Conservation (phyloP, 2,329 filamentous ascomycete genomes). For the Diaporthe citriasiana region DNA sequence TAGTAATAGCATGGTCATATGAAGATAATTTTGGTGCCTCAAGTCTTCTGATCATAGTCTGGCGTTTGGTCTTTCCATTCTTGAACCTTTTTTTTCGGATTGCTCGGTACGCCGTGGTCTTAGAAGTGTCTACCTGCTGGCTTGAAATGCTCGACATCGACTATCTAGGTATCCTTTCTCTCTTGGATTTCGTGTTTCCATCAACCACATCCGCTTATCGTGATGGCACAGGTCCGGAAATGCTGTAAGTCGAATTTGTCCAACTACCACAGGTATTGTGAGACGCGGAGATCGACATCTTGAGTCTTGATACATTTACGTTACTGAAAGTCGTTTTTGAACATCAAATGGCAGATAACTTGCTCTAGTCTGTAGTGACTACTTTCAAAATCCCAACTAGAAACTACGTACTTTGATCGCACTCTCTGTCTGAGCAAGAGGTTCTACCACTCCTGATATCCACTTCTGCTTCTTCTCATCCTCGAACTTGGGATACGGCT, state of each 20-base stretch:
- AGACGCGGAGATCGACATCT: no score
- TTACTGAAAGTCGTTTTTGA: neutral
- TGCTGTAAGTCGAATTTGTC: neutral
- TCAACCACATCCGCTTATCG: neutral
- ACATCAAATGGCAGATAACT: neutral
- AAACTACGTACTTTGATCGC: slow-evolving; percentile 16
- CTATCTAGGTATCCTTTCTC: no score
- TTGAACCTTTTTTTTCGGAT: neutral
- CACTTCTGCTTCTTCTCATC: slow-evolving; percentile 61
- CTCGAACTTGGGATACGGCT: slow-evolving; percentile 66
- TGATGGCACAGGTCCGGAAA: neutral
- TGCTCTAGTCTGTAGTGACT: neutral
- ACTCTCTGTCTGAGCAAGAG: slow-evolving; percentile 44
- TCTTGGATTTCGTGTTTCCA: neutral
- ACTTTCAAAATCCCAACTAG: neutral
- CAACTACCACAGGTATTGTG: neutral
- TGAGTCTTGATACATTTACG: neutral
- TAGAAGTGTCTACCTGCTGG: neutral
- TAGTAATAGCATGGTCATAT: neutral
- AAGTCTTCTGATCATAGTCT: no score
- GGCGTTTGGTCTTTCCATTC: no score
- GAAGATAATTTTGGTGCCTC: no score
- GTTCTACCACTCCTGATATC: slow-evolving; percentile 50
- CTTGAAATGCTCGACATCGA: neutral
- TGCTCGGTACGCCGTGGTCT: neutral